Conservation (phyloP, 768 basidiomycete species). For the Psilocybe azurescens region DNA sequence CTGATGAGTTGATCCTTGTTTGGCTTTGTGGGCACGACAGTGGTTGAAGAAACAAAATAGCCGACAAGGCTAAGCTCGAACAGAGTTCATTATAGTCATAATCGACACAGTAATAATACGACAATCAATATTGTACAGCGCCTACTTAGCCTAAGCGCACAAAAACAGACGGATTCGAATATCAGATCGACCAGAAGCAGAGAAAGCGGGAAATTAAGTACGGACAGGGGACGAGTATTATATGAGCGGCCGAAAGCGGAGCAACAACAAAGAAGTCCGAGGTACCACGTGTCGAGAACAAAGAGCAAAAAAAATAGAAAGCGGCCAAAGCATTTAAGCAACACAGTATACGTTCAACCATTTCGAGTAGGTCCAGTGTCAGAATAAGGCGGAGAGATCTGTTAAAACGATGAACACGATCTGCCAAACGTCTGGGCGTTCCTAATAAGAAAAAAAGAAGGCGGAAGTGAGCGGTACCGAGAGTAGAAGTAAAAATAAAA, state of each 20-base stretch:
- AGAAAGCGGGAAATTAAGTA: background rate
- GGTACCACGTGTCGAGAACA: background rate
- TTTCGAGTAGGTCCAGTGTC: background rate
- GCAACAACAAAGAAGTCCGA: background rate
- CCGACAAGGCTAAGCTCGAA: background rate
- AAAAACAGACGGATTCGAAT: background rate
- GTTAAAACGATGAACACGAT: background rate
- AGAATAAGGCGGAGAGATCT: background rate
- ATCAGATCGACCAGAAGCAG: background rate
- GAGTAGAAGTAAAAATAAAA: background rate
- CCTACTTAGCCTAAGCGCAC: background rate
- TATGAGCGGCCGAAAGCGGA: no score
- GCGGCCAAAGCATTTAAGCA: background rate
- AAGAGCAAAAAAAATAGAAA: background rate
- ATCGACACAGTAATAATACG: background rate
- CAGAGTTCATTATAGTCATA: background rate
- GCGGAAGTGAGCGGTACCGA: background rate
- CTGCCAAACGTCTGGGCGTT: background rate
- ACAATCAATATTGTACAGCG: no score
- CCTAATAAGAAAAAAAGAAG: background rate
- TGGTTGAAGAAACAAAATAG: background rate
- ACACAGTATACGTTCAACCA: background rate
- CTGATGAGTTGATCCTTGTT: conserved; percentile 6
- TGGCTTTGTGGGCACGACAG: conserved; percentile 1
- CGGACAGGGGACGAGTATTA: no score